Evolutionary conservation across 2,329 filamentous ascomycete genomes (phyloP), one percentile per base, ranked within the genome.

Genomic region (Coccinonectria pachysandricola): DNA sequence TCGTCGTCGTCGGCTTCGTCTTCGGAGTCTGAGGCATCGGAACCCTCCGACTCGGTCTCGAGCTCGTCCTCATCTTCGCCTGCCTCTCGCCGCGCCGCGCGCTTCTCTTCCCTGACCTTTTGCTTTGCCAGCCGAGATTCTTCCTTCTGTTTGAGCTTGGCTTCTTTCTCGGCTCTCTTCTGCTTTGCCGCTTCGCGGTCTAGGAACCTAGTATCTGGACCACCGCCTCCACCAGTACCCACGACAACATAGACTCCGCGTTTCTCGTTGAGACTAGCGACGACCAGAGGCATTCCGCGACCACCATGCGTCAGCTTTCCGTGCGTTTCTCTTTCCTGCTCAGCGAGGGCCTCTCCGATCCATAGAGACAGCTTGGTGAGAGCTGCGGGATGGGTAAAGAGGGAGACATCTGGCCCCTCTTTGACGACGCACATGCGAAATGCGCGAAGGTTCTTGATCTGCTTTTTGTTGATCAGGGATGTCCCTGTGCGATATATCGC

Each of bases 391-490:
- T 96, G 88, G 1, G 79, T 86, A 57, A 98, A 98, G 8, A 96
- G 68, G n/a, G 71, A 60, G 0, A 93, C 80, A 43, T 96, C 91
- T 1, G 87, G 85, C 0, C 88, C 86, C 47, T 96, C 91, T 50
- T 92, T 94, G 43, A 98, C 86, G 4, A 96, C 81, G 17, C 83
- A 92, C 68, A 98, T 86, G 25, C 91, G 82, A 53, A 96, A 98
- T 1, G 88, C 82, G 24, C 85, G 76, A 10, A 98, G 65, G 52
- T 95, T 86, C 19, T 85, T 82, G 49, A 98, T 93, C 46, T 95
- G 87, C 32, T 82, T 79, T 59, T 98, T 98, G 40, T 85, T 83
- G 33, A 98, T 81, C 15, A 98, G 67, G 0, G 83, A 79, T 1
- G 86, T 93, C 19, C 91, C 91, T 0, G 88, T 94, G 24, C 85